Percentiles rank a stretch among this genome's conserved stretches.
phyloP scores from a whole-genome alignment of 2,329 filamentous ascomycete genomes.

The Fusarium nelsonii region DNA sequence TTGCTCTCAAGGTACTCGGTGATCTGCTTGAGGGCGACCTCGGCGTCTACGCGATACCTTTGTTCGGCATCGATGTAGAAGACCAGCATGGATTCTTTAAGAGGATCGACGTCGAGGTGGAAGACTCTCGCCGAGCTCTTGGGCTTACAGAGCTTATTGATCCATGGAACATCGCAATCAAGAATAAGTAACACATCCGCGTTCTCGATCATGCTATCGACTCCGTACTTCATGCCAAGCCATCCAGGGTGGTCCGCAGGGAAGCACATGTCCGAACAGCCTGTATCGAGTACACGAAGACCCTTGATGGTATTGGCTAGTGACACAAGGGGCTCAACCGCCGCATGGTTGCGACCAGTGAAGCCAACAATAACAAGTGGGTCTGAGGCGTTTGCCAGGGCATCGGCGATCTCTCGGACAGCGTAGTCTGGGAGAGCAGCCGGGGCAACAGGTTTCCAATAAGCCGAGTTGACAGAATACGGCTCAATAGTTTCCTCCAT shows the following conservation, averaged over 20 bases:
- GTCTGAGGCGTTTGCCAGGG: not conserved
- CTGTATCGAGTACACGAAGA: slow-evolving; percentile 24
- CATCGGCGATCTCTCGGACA: slow-evolving; percentile 12
- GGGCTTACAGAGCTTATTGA: slow-evolving; percentile 14
- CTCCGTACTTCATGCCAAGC: slow-evolving; percentile 27
- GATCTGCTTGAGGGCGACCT: not conserved
- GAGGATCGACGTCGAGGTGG: slow-evolving; percentile 27
- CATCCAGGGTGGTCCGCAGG: slow-evolving; percentile 28
- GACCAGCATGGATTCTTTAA: slow-evolving; percentile 19
- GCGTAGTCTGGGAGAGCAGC: slow-evolving; percentile 2
- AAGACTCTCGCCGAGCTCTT: slow-evolving; percentile 12
- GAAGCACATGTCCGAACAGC: slow-evolving; percentile 31
- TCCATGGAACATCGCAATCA: slow-evolving; percentile 36
- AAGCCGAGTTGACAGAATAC: slow-evolving; percentile 6
- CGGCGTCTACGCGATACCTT: slow-evolving; percentile 22
- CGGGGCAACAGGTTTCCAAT: slow-evolving; percentile 8
- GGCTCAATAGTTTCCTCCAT: slow-evolving; percentile 42
- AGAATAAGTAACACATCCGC: slow-evolving; percentile 27
- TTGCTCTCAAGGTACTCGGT: not conserved
- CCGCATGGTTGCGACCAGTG: slow-evolving; percentile 5
- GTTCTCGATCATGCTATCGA: slow-evolving; percentile 5
- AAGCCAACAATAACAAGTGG: slow-evolving; percentile 32
- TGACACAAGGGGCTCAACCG: slow-evolving; percentile 13
- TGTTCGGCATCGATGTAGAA: slow-evolving; percentile 25
- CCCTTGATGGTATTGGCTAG: slow-evolving; percentile 14